Evolutionary conservation across 2,329 filamentous ascomycete species (phyloP).

Genomic region (Dactylonectria estremocensis): DNA sequence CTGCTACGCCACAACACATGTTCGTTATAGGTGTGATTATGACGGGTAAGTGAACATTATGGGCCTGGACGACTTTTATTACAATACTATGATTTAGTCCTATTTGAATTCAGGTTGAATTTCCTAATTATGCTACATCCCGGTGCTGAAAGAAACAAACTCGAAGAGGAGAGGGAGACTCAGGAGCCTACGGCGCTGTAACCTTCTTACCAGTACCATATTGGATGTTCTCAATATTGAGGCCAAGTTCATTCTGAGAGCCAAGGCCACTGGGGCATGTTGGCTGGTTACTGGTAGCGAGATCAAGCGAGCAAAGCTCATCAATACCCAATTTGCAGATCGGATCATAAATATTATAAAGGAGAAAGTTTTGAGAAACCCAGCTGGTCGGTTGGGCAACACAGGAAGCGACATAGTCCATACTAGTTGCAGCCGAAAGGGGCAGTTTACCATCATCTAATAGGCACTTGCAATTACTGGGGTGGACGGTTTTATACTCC

Average conservation of each 20-base stretch:
- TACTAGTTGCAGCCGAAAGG: conserved; percentile 68
- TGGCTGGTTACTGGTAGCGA: conserved; percentile 64
- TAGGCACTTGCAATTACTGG: conserved; percentile 62
- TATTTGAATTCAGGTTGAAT: too few relatives aligned
- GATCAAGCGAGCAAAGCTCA: conserved; percentile 63
- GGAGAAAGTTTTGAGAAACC: conserved; percentile 64
- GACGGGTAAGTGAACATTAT: too few relatives aligned
- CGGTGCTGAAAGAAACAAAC: too few relatives aligned
- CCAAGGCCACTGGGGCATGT: conserved; percentile 63
- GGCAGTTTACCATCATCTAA: conserved; percentile 65
- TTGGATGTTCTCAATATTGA: conserved; percentile 64
- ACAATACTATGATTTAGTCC: too few relatives aligned
- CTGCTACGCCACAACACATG: too few relatives aligned
- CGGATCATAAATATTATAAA: conserved; percentile 67
- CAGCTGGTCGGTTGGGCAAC: conserved; percentile 59
- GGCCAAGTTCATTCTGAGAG: conserved; percentile 28
- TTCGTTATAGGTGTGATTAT: too few relatives aligned
- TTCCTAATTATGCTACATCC: too few relatives aligned
- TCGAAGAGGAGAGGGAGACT: too few relatives aligned
- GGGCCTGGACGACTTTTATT: too few relatives aligned
- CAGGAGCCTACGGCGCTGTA: too few relatives aligned
- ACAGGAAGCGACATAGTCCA: conserved; percentile 65
- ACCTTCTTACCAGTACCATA: conserved; percentile 60
- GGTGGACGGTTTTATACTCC: conserved; percentile 62
- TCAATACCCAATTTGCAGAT: conserved; percentile 64